A percentile compares a stretch with the other conserved stretches of the same genome.
Conservation (phyloP, 2,329 filamentous ascomycete genomes). For the Cercospora citrullina region DNA sequence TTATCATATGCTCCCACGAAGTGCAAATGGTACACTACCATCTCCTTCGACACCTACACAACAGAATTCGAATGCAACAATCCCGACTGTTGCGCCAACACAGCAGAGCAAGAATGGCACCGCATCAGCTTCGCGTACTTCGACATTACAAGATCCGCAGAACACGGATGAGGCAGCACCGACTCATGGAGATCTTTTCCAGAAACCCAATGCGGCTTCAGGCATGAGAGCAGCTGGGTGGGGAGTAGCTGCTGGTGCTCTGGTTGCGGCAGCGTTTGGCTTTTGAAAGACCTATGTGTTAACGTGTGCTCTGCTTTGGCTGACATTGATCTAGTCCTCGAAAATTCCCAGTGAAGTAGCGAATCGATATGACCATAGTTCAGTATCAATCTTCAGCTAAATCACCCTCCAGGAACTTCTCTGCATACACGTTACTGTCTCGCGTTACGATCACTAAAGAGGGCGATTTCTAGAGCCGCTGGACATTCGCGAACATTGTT, state of each 20-base stretch:
- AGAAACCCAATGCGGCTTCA: not conserved
- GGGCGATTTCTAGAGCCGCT: not conserved
- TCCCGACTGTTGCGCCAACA: slow-evolving; percentile 7
- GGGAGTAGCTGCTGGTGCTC: not conserved
- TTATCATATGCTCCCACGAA: not conserved
- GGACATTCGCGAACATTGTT: not conserved
- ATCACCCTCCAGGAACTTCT: not conserved
- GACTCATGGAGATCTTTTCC: not conserved
- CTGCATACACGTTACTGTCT: not conserved
- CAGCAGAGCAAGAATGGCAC: slow-evolving; percentile 8
- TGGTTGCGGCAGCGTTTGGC: not conserved
- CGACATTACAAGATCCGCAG: not conserved
- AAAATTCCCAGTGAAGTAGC: not conserved
- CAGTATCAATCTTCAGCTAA: not conserved
- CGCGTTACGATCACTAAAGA: not conserved
- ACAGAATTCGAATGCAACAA: slow-evolving; percentile 4
- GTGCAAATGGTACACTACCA: not conserved
- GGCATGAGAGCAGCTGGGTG: not conserved
- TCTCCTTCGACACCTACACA: not conserved
- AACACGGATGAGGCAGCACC: not conserved
- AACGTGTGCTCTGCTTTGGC: not conserved
- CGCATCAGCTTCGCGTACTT: not conserved
- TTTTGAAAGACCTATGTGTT: not conserved
- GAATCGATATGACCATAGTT: not conserved
- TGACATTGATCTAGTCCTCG: not conserved